Percentiles rank a stretch among this genome's conserved stretches.
These are phyloP conservation scores for Solanum pinnatisectum DNA, from an alignment of 257 asterid species.

Conservation along the genomic window DNA sequence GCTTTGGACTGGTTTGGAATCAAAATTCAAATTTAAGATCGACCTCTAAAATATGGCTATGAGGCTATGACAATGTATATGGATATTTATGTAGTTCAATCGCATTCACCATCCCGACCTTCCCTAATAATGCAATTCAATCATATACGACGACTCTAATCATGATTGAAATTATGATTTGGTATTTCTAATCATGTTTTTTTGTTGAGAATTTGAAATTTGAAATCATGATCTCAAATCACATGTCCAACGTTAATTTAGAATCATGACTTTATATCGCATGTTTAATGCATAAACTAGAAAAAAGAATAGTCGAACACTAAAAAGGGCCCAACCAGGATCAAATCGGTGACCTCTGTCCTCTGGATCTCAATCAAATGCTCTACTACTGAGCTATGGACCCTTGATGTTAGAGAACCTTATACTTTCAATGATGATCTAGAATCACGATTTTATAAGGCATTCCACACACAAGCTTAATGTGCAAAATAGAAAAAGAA, in stretches of 20 bases:
- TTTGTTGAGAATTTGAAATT: no score
- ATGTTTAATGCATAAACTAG: background rate
- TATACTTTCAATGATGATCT: background rate
- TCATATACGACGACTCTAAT: background rate
- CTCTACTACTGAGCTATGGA: conserved; percentile 79
- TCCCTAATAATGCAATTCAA: no score
- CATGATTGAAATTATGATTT: background rate
- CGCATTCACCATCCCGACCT: no score
- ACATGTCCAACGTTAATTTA: no score
- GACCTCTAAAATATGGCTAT: background rate
- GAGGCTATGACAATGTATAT: background rate
- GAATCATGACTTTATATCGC: background rate
- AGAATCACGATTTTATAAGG: background rate
- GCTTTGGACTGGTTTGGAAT: background rate
- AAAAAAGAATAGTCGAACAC: background rate
- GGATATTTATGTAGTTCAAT: no score
- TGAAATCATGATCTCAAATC: background rate
- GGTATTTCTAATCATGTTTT: background rate
- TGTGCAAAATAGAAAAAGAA: background rate
- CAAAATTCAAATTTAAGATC: background rate
- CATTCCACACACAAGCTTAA: background rate
- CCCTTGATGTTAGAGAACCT: background rate
- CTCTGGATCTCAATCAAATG: conserved; percentile 44
- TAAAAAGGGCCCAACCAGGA: conserved; percentile 19
- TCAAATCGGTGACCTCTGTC: conserved; percentile 25